phyloP scores from a whole-genome alignment of 2,329 filamentous ascomycete species.

The Neofusicoccum kwambonambiense region DNA sequence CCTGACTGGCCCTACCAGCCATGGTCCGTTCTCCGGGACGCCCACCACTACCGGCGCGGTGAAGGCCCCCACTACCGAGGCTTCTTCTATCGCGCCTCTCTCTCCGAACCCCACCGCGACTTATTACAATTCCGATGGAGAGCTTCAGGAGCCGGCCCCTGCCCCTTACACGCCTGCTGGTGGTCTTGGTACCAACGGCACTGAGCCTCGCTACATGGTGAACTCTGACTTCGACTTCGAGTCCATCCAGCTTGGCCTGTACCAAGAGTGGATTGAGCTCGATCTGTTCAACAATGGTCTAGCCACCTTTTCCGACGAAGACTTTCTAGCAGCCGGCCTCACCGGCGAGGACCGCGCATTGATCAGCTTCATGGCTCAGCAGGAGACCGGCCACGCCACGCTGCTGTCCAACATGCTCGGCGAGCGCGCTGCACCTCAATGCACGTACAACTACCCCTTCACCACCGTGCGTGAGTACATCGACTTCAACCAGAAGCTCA shows the following conservation, averaged over 20 bases:
- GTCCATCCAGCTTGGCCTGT: constrained; percentile 70
- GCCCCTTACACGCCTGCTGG: constrained; percentile 69
- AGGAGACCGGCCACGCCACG: constrained; percentile 76
- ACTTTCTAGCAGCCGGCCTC: constrained; percentile 69
- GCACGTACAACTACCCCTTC: constrained; percentile 80
- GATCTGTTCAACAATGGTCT: constrained; percentile 79
- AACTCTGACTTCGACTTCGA: constrained; percentile 82
- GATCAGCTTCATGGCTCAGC: constrained; percentile 73
- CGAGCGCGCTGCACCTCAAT: constrained; percentile 66
- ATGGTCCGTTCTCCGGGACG: constrained; percentile 67
- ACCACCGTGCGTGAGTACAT: constrained; percentile 72
- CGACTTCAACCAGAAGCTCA: constrained; percentile 85
- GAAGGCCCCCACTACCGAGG: constrained; percentile 54
- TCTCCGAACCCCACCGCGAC: constrained; percentile 62
- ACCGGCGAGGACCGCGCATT: constrained; percentile 67
- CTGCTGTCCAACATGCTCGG: constrained; percentile 77
- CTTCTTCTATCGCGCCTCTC: constrained; percentile 56
- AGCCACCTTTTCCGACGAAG: constrained; percentile 63
- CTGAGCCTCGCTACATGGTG: constrained; percentile 71
- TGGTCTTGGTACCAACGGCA: constrained; percentile 76
- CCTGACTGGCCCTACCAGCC: constrained; percentile 60
- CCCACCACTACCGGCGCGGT: constrained; percentile 70
- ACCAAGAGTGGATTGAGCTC: constrained; percentile 82
- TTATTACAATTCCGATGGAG: constrained; percentile 69
- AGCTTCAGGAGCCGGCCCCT: constrained; percentile 65